Base-by-base conservation (phyloP, 192 early-diverging fungal genomes). In the Mortierella hygrophila region DNA sequence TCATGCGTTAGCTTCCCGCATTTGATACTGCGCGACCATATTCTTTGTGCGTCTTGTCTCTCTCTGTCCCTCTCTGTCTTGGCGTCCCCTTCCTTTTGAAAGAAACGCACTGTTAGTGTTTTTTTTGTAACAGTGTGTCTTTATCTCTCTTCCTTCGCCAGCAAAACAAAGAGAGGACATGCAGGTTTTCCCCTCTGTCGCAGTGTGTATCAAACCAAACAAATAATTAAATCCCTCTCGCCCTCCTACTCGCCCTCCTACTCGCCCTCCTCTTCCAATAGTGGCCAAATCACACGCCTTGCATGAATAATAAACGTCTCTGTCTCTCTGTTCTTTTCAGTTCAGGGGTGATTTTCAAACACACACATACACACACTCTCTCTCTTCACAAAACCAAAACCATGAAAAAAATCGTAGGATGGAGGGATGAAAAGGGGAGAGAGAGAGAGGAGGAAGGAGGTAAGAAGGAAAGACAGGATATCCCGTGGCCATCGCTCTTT, bases 211-310 rank as follows among this genome's bases (percentile, higher is more conserved):
- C 29, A 65, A 32, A 23, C 23, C 21, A 32, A 65, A 32, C 13
- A 65, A 65, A 10, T 13, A 13, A 46, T 0, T 15, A 13, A 15
- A 21, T 20, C 49, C 49, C 6, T 52, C 49, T 52, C 49, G 1
- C 15, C 5, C 20, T 52, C 49, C 18, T 35, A 35, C 35, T 35
- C 35, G 35, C 49, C 5, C 49, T 20, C 44, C 44, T 46, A 35
- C 35, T 35, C 35, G 35, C 49, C 5, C 49, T 20, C 44, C 44
- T 46, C 44, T 46, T 46, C 5, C 4, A 52, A 52, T 52, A 35
- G 60, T 65, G 60, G 60, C 60, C 60, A 65, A 65, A 65, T 65
- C 60, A 65, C 3, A 32, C 60, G 29, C 29, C 29, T 65, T 65
- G 60, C 60, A 65, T 65, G 10, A 65, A 65, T 29, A 15, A 65